Conservation (phyloP, 176 grass and related monocot genomes). For the Carex littledalei region DNA sequence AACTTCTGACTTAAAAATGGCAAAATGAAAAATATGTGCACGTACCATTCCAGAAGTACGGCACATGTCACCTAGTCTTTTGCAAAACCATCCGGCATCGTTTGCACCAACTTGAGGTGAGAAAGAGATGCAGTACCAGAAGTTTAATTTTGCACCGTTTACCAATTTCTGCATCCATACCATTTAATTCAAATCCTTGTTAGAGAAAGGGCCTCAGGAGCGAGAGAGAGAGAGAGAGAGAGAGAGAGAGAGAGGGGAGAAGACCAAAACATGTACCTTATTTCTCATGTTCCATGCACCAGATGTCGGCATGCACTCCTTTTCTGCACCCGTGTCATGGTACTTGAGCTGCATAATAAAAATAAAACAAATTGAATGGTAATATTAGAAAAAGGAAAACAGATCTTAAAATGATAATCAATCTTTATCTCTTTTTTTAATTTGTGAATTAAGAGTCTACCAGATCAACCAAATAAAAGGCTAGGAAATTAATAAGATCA, state of each 20-base stretch:
- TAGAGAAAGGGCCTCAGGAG: background rate
- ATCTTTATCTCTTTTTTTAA: background rate
- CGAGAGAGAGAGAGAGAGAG: background rate
- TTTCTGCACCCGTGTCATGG: slow-evolving; percentile 1
- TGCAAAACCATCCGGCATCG: slow-evolving; percentile 31
- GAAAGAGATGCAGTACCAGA: slow-evolving; percentile 63
- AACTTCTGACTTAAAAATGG: background rate
- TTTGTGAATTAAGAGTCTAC: background rate
- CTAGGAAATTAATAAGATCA: background rate
- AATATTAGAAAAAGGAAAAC: background rate
- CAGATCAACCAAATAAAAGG: background rate
- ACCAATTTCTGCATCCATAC: slow-evolving; percentile 48
- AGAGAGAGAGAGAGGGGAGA: too few relatives aligned
- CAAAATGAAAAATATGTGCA: background rate
- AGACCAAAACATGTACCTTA: background rate
- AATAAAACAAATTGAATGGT: background rate
- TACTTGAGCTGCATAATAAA: slow-evolving; percentile 4
- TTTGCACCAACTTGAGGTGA: slow-evolving; percentile 28
- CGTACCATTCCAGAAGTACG: slow-evolving; percentile 49
- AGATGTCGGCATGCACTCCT: background rate
- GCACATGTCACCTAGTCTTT: slow-evolving; percentile 41
- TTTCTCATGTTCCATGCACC: slow-evolving; percentile 1
- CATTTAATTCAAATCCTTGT: background rate
- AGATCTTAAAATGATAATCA: background rate
- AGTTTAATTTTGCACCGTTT: slow-evolving; percentile 42